Conservation (phyloP, 768 basidiomycete species). For the Clavulina sp. region DNA sequence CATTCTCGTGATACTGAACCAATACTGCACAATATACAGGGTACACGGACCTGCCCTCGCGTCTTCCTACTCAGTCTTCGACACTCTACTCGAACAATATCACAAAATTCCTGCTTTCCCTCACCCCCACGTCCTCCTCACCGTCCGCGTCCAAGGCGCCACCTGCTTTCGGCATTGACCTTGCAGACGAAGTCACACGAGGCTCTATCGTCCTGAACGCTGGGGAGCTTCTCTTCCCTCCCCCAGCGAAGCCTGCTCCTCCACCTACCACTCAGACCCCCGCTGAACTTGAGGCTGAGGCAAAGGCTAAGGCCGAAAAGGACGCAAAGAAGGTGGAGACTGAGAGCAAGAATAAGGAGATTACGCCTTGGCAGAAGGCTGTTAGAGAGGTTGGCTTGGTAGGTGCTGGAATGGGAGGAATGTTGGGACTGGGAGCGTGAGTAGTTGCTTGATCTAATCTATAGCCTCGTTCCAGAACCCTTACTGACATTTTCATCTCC, state of each 20-base stretch:
- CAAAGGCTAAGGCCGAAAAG: too few species aligned
- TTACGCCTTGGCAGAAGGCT: constrained; percentile 78
- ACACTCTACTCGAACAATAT: constrained; percentile 86
- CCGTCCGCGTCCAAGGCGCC: too few species aligned
- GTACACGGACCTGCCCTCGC: constrained; percentile 73
- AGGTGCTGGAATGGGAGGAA: constrained; percentile 59
- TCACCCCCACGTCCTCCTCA: constrained; percentile 37
- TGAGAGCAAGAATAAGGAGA: constrained; percentile 14
- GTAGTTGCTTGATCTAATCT: too few species aligned
- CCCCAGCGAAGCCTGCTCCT: constrained; percentile 41
- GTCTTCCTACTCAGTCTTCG: constrained; percentile 76
- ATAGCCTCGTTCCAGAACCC: too few species aligned
- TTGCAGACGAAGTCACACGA: constrained; percentile 70
- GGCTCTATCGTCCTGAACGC: constrained; percentile 61
- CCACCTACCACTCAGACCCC: constrained; percentile 32
- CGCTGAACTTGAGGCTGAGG: constrained; percentile 29
- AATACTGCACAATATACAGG: too few species aligned
- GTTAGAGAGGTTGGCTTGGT: constrained; percentile 55
- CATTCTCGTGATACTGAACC: too few species aligned
- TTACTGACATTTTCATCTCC: too few species aligned
- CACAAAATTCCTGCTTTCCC: constrained; percentile 71
- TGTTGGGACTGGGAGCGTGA: constrained; percentile 31
- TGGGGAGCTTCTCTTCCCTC: constrained; percentile 42
- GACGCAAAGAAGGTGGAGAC: background rate
- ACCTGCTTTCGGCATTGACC: constrained; percentile 45